These are phyloP conservation scores for Pseudoneurospora amorphoporcata DNA, from an alignment of 495 filamentous ascomycete genomes.

Conservation along the genomic window DNA sequence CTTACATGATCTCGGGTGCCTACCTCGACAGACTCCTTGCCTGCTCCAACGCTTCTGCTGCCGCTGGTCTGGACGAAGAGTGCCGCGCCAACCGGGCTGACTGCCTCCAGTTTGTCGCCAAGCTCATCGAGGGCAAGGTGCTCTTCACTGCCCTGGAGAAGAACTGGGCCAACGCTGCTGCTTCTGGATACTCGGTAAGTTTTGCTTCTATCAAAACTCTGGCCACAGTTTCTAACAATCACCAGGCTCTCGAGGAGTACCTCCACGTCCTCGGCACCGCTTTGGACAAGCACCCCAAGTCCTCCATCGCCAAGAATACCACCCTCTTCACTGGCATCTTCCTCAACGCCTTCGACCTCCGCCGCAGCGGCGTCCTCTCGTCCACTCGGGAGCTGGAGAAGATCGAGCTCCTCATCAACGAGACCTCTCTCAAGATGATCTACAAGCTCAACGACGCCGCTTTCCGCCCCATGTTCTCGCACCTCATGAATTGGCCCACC, in stretches of 20 bases:
- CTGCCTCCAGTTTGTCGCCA: conserved; percentile 60
- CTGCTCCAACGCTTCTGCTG: conserved; percentile 61
- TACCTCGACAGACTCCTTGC: conserved; percentile 60
- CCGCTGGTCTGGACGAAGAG: conserved; percentile 40
- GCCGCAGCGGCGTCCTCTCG: conserved; percentile 34
- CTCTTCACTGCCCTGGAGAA: conserved; percentile 57
- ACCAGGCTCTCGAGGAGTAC: conserved; percentile 53
- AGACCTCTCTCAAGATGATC: conserved; percentile 72
- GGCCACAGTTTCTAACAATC: not conserved
- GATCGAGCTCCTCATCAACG: conserved; percentile 55
- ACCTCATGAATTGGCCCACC: conserved; percentile 68
- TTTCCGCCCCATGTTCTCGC: conserved; percentile 86
- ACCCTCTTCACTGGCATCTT: conserved; percentile 57
- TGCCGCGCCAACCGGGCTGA: conserved; percentile 54
- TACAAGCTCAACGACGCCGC: conserved; percentile 94
- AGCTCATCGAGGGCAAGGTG: conserved; percentile 56
- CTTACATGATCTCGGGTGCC: conserved; percentile 69
- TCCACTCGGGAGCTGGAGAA: conserved; percentile 19
- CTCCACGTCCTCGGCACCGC: conserved; percentile 54
- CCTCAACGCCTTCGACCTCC: conserved; percentile 61
- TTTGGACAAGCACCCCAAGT: conserved; percentile 68
- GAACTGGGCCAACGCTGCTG: conserved; percentile 55
- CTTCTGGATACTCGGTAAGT: conserved; percentile 48
- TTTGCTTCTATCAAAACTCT: not conserved
- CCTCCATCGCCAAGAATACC: conserved; percentile 58